Conservation (phyloP, 768 basidiomycete species). For the Boletus sp. region DNA sequence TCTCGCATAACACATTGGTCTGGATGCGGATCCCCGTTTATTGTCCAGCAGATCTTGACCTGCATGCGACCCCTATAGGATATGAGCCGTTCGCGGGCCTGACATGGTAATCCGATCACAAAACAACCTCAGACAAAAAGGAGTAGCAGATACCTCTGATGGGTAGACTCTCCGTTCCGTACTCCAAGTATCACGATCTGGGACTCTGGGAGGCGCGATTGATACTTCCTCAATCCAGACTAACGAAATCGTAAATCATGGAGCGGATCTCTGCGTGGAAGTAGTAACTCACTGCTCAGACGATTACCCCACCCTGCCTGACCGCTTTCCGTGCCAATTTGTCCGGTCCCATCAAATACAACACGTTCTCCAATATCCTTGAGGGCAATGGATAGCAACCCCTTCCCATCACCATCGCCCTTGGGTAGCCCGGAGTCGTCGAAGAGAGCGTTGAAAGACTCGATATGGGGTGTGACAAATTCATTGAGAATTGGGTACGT, state of each 20-base stretch:
- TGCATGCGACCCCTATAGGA: constrained; percentile 93
- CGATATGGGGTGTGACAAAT: constrained; percentile 90
- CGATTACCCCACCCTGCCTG: constrained; percentile 74
- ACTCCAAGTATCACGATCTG: constrained; percentile 76
- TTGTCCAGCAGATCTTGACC: constrained; percentile 80
- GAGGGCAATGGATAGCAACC: constrained; percentile 73
- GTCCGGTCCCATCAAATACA: constrained; percentile 80
- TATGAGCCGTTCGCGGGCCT: constrained; percentile 92
- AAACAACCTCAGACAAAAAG: background rate
- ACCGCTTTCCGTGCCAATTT: constrained; percentile 51
- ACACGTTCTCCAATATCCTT: constrained; percentile 88
- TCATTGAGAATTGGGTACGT: constrained; percentile 84
- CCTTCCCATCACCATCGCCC: constrained; percentile 75
- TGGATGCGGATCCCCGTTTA: constrained; percentile 61
- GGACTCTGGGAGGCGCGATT: constrained; percentile 81
- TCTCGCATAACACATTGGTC: constrained; percentile 72
- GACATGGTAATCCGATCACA: constrained; percentile 7
- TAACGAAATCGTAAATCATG: constrained; percentile 34
- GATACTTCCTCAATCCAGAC: constrained; percentile 90
- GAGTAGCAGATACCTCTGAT: constrained; percentile 60
- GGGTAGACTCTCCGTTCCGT: constrained; percentile 82
- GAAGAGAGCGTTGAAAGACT: constrained; percentile 95
- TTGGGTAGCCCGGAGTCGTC: constrained; percentile 83
- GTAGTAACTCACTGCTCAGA: constrained; percentile 65
- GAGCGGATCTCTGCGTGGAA: constrained; percentile 7